A percentile compares a stretch with the other conserved stretches of the same genome.
These are phyloP conservation scores for Xylariaceae sp. DNA, from an alignment of 2,329 filamentous ascomycete species.

Conservation along the genomic window DNA sequence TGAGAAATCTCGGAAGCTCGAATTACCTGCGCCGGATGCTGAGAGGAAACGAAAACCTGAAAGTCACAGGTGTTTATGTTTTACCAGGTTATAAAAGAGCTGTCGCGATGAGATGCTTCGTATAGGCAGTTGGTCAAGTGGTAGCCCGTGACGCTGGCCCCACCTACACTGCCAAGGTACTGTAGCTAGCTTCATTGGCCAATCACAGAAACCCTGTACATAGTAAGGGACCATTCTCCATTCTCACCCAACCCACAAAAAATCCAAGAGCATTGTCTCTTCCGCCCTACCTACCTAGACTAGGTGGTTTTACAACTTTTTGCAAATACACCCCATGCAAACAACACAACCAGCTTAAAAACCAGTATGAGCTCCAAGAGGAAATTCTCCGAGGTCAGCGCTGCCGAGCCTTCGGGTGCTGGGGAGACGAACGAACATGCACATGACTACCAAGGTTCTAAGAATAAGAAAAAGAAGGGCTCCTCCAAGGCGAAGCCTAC, in stretches of 20 bases:
- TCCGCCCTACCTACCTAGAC: neutral
- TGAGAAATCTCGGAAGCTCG: neutral
- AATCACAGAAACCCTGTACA: slow-evolving; percentile 5
- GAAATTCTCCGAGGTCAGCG: slow-evolving; percentile 39
- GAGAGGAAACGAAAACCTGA: neutral
- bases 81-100: too few species aligned
- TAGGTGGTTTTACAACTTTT: neutral
- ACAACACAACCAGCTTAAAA: neutral
- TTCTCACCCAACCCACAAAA: slow-evolving; percentile 10
- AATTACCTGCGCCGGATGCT: neutral
- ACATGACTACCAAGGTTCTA: slow-evolving; percentile 32
- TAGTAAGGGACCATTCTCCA: too few species aligned
- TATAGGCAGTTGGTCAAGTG: too few species aligned
- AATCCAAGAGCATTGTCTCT: slow-evolving; percentile 2
- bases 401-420: slow-evolving; percentile 30
- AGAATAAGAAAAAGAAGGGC: slow-evolving; percentile 48
- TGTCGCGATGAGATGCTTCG: neutral
- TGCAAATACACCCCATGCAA: neutral
- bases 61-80: neutral
- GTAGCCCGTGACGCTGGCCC: too few species aligned
- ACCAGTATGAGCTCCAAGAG: slow-evolving; percentile 40
- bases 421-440: slow-evolving; percentile 22
- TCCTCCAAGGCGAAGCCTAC: slow-evolving; percentile 54
- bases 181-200: slow-evolving; percentile 4
- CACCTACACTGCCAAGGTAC: too few species aligned